These are phyloP conservation scores for Cantharellus anzutake DNA, from an alignment of 768 basidiomycete species.

Conservation along the genomic window DNA sequence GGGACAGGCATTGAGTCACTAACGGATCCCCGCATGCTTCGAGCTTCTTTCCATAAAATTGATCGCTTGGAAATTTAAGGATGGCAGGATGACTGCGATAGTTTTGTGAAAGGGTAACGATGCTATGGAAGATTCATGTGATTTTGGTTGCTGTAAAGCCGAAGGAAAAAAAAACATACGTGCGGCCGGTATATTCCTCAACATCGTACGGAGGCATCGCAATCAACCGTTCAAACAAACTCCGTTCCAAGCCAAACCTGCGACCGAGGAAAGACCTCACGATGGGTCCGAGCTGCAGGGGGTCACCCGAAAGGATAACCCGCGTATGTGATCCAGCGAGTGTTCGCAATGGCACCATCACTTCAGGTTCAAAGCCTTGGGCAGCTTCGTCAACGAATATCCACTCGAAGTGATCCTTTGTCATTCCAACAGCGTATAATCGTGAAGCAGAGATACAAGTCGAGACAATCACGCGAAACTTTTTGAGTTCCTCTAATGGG, in stretches of 20 bases:
- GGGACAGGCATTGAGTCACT: slow-evolving; percentile 4
- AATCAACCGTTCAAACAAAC: slow-evolving; percentile 46
- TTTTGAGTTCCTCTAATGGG: slow-evolving; percentile 17
- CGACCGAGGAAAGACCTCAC: slow-evolving; percentile 38
- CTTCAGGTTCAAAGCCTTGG: slow-evolving; percentile 38
- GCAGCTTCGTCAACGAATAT: slow-evolving; percentile 53
- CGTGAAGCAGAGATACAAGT: slow-evolving; percentile 38
- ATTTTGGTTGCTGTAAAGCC: not conserved
- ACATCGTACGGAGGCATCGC: slow-evolving; percentile 19
- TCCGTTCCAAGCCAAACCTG: slow-evolving; percentile 35
- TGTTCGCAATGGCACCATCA: slow-evolving; percentile 41
- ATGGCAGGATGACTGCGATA: slow-evolving; percentile 46
- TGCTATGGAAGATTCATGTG: slow-evolving; percentile 18
- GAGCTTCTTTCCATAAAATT: slow-evolving; percentile 39
- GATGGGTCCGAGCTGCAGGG: slow-evolving; percentile 52
- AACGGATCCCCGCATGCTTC: slow-evolving; percentile 24
- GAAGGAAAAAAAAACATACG: slow-evolving; percentile 5
- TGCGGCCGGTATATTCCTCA: slow-evolving; percentile 8
- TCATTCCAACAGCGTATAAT: slow-evolving; percentile 28
- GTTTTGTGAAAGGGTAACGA: slow-evolving; percentile 44
- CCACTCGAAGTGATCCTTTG: slow-evolving; percentile 35
- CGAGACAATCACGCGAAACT: slow-evolving; percentile 33
- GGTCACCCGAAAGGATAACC: slow-evolving; percentile 47
- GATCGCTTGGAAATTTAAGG: slow-evolving; percentile 38
- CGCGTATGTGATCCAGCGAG: slow-evolving; percentile 35